Evolutionary conservation across 2,329 filamentous ascomycete genomes (phyloP).

Genomic region (Fulvia fulva): DNA sequence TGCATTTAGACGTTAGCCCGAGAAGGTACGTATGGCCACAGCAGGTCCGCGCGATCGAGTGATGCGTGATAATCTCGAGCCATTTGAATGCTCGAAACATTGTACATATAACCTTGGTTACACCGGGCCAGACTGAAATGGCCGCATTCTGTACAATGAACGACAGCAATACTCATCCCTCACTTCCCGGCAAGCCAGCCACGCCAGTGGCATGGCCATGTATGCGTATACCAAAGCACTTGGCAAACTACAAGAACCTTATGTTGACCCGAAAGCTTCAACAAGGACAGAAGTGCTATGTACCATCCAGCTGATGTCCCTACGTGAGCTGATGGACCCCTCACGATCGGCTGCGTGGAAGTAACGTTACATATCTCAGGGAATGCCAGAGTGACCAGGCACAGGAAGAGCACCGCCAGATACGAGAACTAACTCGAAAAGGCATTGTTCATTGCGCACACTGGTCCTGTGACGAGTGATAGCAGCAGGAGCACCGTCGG

Average conservation of each 20-base stretch:
- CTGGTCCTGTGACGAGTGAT: too few relatives aligned
- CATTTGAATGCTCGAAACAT: not conserved
- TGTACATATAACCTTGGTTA: not conserved
- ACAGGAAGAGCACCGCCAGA: not conserved
- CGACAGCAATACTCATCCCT: not conserved
- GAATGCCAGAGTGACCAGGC: not conserved
- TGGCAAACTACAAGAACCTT: not conserved
- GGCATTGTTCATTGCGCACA: not conserved
- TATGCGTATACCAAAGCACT: not conserved
- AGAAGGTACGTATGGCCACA: not conserved
- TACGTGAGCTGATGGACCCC: not conserved
- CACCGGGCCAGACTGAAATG: not conserved
- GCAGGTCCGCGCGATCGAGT: not conserved
- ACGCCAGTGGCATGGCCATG: not conserved
- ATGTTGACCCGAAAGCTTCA: not conserved
- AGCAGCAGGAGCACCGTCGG: too few relatives aligned
- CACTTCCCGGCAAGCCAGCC: not conserved
- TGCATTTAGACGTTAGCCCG: constrained; percentile 28
- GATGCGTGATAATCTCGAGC: not conserved
- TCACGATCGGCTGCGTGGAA: not conserved
- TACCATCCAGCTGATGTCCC: not conserved
- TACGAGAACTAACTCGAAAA: not conserved
- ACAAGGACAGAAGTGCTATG: not conserved
- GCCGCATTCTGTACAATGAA: not conserved
- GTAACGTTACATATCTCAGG: not conserved